phyloP scores from a whole-genome alignment of 345 rosid species.

The Salix viminalis region DNA sequence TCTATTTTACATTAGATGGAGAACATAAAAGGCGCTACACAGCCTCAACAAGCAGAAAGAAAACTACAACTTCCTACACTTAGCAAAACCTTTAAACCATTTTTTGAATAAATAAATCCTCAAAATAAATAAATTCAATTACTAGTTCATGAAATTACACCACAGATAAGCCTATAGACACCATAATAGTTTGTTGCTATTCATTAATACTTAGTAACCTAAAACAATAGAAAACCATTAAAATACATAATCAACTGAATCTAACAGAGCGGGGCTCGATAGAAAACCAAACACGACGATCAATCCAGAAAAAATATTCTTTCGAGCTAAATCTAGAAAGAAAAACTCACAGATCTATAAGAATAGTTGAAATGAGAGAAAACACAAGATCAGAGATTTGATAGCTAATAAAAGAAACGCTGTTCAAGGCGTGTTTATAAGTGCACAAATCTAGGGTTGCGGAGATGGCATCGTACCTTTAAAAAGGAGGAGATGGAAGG shows the following conservation, averaged over 20 bases:
- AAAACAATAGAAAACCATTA: neutral
- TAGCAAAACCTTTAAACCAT: neutral
- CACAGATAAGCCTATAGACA: neutral
- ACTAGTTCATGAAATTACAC: neutral
- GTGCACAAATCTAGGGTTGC: neutral
- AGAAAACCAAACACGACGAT: neutral
- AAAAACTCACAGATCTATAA: slow-evolving; percentile 27
- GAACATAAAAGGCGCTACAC: neutral
- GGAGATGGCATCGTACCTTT: slow-evolving; percentile 6
- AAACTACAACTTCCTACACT: too few relatives aligned
- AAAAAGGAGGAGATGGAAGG: neutral
- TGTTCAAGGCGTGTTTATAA: too few relatives aligned
- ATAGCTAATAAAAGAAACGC: neutral
- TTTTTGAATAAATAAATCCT: neutral
- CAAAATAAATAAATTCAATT: neutral
- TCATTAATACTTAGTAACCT: neutral
- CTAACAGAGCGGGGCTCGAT: neutral
- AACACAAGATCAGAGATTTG: neutral
- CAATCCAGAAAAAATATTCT: neutral
- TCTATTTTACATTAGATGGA: neutral
- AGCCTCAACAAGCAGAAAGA: too few relatives aligned
- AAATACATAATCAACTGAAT: neutral
- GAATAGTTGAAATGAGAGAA: neutral
- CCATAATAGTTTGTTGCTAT: neutral
- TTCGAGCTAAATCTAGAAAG: slow-evolving; percentile 9